Evolutionary conservation across 176 grass and related monocot species (phyloP).

Genomic region (Raddia distichophylla): DNA sequence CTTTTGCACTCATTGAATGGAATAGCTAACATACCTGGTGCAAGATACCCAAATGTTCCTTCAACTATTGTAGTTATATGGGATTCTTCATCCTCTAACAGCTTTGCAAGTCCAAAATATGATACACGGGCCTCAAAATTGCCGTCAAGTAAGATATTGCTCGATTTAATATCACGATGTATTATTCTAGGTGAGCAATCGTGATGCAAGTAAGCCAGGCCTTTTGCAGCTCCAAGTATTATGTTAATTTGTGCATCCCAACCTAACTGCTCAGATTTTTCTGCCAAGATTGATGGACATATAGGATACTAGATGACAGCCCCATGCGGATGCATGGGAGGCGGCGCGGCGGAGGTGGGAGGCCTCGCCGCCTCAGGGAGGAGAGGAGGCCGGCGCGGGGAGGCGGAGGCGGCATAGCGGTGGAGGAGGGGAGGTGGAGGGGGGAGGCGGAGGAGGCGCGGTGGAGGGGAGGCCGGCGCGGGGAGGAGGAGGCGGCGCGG

Average conservation of each 20-base stretch:
- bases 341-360: no score
- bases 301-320: slow-evolving; percentile 25
- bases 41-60: slow-evolving; percentile 99
- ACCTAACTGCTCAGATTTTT: slow-evolving; percentile 87
- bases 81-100: slow-evolving; percentile 95
- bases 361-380: slow-evolving; percentile 51
- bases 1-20: background rate
- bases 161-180: slow-evolving; percentile 99
- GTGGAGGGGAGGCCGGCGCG: no score
- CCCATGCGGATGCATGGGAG: no score
- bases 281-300: slow-evolving; percentile 52
- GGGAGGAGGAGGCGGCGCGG: no score
- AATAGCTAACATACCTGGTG: slow-evolving; percentile 68
- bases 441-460: no score
- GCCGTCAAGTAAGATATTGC: slow-evolving; percentile 94
- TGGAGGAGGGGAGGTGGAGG: no score
- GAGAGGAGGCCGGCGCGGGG: no score
- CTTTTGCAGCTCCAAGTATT: slow-evolving; percentile 95
- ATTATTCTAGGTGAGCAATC: slow-evolving; percentile 98
- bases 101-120: slow-evolving; percentile 96
- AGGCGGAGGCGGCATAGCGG: no score
- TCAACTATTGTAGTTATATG: slow-evolving; percentile 99
- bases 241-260: slow-evolving; percentile 96
- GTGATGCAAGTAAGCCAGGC: slow-evolving; percentile 91
- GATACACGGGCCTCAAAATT: slow-evolving; percentile 96